These are phyloP conservation scores for Biscutella laevigata DNA, from an alignment of 441 rosid species.

Conservation along the genomic window DNA sequence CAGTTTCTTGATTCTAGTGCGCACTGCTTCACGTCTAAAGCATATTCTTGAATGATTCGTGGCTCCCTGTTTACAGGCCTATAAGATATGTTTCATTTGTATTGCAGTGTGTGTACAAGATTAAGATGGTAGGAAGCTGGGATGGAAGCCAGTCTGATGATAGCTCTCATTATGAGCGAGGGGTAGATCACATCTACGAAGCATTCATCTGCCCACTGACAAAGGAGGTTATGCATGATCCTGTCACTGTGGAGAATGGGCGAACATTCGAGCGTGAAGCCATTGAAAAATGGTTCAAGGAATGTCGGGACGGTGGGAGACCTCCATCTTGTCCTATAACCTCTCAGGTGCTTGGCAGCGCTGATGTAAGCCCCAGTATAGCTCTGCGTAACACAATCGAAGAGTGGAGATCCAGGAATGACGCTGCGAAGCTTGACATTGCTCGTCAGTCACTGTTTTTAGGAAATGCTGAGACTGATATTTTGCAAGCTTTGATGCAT, in stretches of 20 bases:
- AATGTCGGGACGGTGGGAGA: slow-evolving; percentile 59
- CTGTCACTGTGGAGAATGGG: slow-evolving; percentile 79
- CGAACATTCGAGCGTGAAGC: slow-evolving; percentile 90
- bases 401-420: slow-evolving; percentile 94
- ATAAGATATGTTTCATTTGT: not conserved
- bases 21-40: not conserved
- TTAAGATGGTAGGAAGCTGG: slow-evolving; percentile 56
- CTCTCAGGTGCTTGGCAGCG: slow-evolving; percentile 50
- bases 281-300: slow-evolving; percentile 78
- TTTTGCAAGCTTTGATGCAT: slow-evolving; percentile 53
- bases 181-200: slow-evolving; percentile 76
- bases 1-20: not conserved
- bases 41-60: not conserved
- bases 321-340: slow-evolving; percentile 71
- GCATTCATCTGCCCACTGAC: slow-evolving; percentile 88
- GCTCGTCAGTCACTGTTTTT: slow-evolving; percentile 61
- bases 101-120: slow-evolving; percentile 14
- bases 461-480: slow-evolving; percentile 58
- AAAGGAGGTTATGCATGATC: slow-evolving; percentile 73
- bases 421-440: slow-evolving; percentile 75
- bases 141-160: slow-evolving; percentile 80
- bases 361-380: slow-evolving; percentile 67
- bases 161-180: slow-evolving; percentile 63
- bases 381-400: slow-evolving; percentile 86
- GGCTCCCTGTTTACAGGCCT: not conserved